Evolutionary conservation across 2,329 filamentous ascomycete genomes (phyloP).

Genomic region (Dendryphion nanum): DNA sequence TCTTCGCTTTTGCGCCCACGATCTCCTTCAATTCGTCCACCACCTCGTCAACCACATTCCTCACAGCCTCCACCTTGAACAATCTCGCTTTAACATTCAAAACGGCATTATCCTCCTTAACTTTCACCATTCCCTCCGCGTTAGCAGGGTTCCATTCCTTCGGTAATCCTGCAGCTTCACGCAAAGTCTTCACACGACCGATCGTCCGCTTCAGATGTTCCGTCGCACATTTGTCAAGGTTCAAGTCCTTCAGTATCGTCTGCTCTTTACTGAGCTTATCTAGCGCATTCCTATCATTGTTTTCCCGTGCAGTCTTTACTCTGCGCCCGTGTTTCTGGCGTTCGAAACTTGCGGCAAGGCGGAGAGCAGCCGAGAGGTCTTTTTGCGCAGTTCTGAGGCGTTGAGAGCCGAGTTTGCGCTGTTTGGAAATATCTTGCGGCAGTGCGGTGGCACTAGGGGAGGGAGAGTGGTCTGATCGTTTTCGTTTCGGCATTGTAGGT

Average conservation of each 20-base stretch:
- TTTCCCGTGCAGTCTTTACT: conserved; percentile 53
- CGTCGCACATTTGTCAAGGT: conserved; percentile 50
- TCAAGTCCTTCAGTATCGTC: conserved; percentile 56
- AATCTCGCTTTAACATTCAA: conserved; percentile 60
- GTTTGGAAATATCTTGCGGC: conserved; percentile 10
- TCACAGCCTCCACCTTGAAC: conserved; percentile 60
- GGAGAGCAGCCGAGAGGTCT: conserved; percentile 9
- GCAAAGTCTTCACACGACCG: conserved; percentile 57
- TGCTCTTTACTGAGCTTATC: conserved; percentile 64
- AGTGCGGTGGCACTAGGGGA: conserved; percentile 1
- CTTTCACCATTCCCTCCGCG: conserved; percentile 34
- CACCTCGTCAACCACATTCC: conserved; percentile 52
- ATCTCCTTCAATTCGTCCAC: conserved; percentile 42
- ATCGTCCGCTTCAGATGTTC: conserved; percentile 58
- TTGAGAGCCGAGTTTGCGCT: conserved; percentile 32
- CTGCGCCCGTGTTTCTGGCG: conserved; percentile 70
- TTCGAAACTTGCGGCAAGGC: conserved; percentile 61
- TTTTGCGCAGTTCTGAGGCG: conserved; percentile 56
- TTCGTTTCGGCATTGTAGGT: conserved; percentile 7
- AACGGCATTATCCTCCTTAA: conserved; percentile 44
- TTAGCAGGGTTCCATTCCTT: conserved; percentile 30
- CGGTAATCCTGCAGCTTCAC: conserved; percentile 50
- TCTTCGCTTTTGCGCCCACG: conserved; percentile 17
- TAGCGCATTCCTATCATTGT: conserved; percentile 49
- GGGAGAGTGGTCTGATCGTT: conserved; percentile 1